These are phyloP conservation scores for Myxozyma melibiosi DNA, from an alignment of 805 yeast species.

Conservation along the genomic window DNA sequence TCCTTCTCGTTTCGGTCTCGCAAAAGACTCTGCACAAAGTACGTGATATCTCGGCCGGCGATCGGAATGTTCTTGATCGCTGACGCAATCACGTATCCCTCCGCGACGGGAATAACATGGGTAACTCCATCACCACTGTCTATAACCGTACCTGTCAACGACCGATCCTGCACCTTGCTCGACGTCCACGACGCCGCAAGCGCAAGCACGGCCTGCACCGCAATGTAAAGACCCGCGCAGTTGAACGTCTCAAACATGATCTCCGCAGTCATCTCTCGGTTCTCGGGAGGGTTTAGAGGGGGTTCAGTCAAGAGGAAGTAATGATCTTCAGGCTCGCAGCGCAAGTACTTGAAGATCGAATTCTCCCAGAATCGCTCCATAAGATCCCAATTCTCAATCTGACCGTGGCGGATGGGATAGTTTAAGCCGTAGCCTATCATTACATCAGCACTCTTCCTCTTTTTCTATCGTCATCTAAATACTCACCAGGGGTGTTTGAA, in stretches of 20 bases:
- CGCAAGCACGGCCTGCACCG: slow-evolving; percentile 98
- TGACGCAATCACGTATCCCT: slow-evolving; percentile 97
- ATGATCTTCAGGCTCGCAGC: slow-evolving; percentile 99
- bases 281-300: slow-evolving; percentile 99
- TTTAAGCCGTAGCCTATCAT: slow-evolving; percentile 66
- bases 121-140: slow-evolving; percentile 99
- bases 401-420: slow-evolving; percentile 97
- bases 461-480: too few relatives aligned
- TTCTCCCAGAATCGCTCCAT: slow-evolving; percentile 99
- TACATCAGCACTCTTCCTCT: background rate
- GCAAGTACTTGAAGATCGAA: slow-evolving; percentile 90
- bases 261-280: slow-evolving; percentile 97
- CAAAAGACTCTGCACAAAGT: slow-evolving; percentile 85
- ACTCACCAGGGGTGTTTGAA: slow-evolving; percentile 72
- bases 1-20: slow-evolving; percentile 97
- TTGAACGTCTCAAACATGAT: slow-evolving; percentile 98
- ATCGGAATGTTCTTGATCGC: slow-evolving; percentile 97
- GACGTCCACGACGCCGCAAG: slow-evolving; percentile 99
- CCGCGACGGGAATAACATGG: slow-evolving; percentile 96
- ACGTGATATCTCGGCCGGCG: slow-evolving; percentile 97
- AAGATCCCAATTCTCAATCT: slow-evolving; percentile 98
- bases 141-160: slow-evolving; percentile 96
- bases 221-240: slow-evolving; percentile 97
- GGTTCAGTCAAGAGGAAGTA: slow-evolving; percentile 95
- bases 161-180: slow-evolving; percentile 89